Base-by-base conservation (phyloP, 805 yeast species). In the Monosporozyma servazzii region DNA sequence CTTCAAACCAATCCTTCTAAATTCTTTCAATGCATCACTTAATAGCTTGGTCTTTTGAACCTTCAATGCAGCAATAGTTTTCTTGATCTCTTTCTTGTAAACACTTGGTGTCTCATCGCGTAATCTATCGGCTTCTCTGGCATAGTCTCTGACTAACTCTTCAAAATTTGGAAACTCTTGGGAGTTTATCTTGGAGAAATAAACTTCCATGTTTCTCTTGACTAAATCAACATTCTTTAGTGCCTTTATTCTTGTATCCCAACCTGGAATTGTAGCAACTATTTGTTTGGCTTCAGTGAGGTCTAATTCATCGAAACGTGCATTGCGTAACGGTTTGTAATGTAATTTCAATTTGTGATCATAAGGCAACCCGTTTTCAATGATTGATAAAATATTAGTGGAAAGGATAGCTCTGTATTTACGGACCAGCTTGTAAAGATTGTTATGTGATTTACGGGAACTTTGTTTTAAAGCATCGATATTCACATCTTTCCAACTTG, bases 401-500 rank as follows among this genome's bases (percentile, higher is more conserved):
- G 75, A 65, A 10, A 90, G 66, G 31, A 84, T 60, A 1, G 76
- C 75, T 49, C 98, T 79, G 64, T 87, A 93, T 65, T 88, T 88
- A 52, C 89, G 77, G 10, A 91, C 85, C 48, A 86, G 65, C 67
- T 89, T 93, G 78, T 84, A 91, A 49, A 93, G 79, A 58, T 76
- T 80, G 56, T 81, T 80, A 63, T 95, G 99, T 0, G 97, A 89
- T 47, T 85, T 79, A 56, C 88, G 81, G 5, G 99, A 93, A 68
- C 96, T 88, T 68, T 90, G 97, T 58, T 88, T 89, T 60, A 93
- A 75, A 0, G 99, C 96, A 62, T 86, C 95, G 44, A 89, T 80
- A 61, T 93, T 95, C 11, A 89, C 90, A 70, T 93, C 99, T 59
- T 90, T 89, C 98, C 98, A 95, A 61, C 96, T 87, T 1, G 99